Conservation (phyloP, 139 green algal genomes). For the Volvox africanus region DNA sequence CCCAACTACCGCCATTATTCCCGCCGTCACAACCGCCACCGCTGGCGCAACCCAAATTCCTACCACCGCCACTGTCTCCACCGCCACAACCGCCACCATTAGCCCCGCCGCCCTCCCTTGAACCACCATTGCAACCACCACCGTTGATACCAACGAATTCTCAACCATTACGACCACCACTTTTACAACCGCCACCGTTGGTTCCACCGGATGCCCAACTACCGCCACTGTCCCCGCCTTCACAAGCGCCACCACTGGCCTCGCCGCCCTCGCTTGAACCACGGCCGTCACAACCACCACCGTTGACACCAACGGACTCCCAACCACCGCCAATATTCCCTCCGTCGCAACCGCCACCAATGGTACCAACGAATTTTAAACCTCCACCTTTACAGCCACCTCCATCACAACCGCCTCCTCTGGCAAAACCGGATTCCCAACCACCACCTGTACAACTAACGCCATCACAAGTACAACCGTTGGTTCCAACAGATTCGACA, state of each 20-base stretch:
- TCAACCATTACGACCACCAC: neutral
- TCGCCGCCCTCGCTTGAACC: too few relatives aligned
- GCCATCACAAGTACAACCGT: too few relatives aligned
- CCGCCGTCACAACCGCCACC: neutral
- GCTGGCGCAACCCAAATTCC: neutral
- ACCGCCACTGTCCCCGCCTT: neutral
- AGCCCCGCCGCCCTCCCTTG: too few relatives aligned
- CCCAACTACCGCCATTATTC: neutral
- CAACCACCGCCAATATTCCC: neutral
- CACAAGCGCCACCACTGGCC: neutral
- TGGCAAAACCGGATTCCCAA: neutral
- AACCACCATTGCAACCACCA: too few relatives aligned
- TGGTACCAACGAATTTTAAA: neutral
- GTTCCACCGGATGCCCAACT: neutral
- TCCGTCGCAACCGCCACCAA: neutral
- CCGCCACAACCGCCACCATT: neutral
- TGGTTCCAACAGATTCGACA: neutral
- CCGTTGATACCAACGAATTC: neutral
- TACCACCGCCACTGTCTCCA: neutral
- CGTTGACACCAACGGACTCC: neutral
- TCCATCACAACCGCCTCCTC: neutral
- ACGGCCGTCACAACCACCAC: neutral
- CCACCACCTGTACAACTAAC: neutral
- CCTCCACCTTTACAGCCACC: neutral
- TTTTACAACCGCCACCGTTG: neutral